These are phyloP conservation scores for Mycena chlorophos DNA, from an alignment of 768 basidiomycete genomes.

Conservation along the genomic window DNA sequence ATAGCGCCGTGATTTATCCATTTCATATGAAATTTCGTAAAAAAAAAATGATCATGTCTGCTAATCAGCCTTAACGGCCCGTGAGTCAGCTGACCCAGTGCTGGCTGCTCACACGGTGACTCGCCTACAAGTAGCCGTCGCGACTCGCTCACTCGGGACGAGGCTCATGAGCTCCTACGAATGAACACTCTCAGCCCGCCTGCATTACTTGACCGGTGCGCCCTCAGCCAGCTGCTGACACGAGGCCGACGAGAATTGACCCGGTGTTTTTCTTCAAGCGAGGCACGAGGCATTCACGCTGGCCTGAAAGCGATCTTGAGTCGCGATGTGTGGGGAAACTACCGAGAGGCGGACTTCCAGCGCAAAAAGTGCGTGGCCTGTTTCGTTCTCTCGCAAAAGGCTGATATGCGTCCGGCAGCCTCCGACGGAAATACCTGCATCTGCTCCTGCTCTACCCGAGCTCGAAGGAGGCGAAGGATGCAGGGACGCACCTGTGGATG, in stretches of 20 bases:
- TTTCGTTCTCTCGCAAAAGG: constrained; percentile 13
- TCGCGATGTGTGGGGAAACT: constrained; percentile 71
- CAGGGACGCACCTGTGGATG: constrained; percentile 88
- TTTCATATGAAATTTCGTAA: no score
- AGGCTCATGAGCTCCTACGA: no score
- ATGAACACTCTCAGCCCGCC: no score
- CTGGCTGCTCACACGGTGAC: no score
- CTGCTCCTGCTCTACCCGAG: constrained; percentile 69
- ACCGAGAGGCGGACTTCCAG: constrained; percentile 73
- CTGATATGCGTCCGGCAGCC: constrained; percentile 39
- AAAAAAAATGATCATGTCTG: no score
- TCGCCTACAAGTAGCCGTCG: no score
- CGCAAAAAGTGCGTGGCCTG: constrained; percentile 71
- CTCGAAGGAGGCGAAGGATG: constrained; percentile 73
- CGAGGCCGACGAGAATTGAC: no score
- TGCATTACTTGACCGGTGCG: constrained; percentile 1
- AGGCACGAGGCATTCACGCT: constrained; percentile 76
- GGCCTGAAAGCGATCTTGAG: constrained; percentile 75
- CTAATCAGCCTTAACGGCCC: no score
- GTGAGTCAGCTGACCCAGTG: no score
- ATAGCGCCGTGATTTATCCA: no score
- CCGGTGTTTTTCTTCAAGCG: constrained; percentile 44
- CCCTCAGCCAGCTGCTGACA: background rate
- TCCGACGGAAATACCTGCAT: constrained; percentile 68
- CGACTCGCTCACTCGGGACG: no score